Percentiles rank a stretch among this genome's conserved stretches.
phyloP scores from a whole-genome alignment of 1,284 basidiomycete genomes.

The Irpex sp. region DNA sequence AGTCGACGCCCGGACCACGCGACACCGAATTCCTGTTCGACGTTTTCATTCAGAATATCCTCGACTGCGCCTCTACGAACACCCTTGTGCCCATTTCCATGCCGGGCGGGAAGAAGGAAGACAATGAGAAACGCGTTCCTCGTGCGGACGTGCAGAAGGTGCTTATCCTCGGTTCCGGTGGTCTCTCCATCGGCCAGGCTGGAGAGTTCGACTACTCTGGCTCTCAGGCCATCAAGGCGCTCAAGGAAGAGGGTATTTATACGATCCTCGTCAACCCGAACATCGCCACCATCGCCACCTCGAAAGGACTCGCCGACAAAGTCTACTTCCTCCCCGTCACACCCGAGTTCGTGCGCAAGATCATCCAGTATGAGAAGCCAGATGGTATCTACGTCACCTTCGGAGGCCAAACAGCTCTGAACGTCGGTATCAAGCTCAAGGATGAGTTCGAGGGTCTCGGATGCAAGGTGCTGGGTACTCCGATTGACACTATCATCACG shows the following conservation, averaged over 20 bases:
- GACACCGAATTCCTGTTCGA: slow-evolving; percentile 99
- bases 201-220: slow-evolving; percentile 99
- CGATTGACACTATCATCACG: slow-evolving; percentile 95
- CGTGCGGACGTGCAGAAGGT: slow-evolving; percentile 88
- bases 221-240: slow-evolving; percentile 97
- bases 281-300: slow-evolving; percentile 99
- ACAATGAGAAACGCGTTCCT: slow-evolving; percentile 78
- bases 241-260: slow-evolving; percentile 98
- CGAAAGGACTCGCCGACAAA: slow-evolving; percentile 96
- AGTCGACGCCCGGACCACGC: slow-evolving; percentile 96
- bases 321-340: slow-evolving; percentile 99
- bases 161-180: slow-evolving; percentile 96
- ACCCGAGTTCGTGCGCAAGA: slow-evolving; percentile 95
- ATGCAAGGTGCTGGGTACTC: slow-evolving; percentile 93
- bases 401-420: slow-evolving; percentile 96
- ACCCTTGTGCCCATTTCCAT: slow-evolving; percentile 75
- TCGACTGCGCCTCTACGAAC: slow-evolving; percentile 71
- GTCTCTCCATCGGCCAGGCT: slow-evolving; percentile 96
- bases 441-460: slow-evolving; percentile 90
- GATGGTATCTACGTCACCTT: slow-evolving; percentile 99
- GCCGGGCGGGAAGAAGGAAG: slow-evolving; percentile 84
- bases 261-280: slow-evolving; percentile 99
- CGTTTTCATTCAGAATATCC: slow-evolving; percentile 90
- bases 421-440: slow-evolving; percentile 96
- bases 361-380: slow-evolving; percentile 97